Base-by-base conservation (phyloP, 1,284 basidiomycete genomes). In the Apiotrichum akiyoshidainum region DNA sequence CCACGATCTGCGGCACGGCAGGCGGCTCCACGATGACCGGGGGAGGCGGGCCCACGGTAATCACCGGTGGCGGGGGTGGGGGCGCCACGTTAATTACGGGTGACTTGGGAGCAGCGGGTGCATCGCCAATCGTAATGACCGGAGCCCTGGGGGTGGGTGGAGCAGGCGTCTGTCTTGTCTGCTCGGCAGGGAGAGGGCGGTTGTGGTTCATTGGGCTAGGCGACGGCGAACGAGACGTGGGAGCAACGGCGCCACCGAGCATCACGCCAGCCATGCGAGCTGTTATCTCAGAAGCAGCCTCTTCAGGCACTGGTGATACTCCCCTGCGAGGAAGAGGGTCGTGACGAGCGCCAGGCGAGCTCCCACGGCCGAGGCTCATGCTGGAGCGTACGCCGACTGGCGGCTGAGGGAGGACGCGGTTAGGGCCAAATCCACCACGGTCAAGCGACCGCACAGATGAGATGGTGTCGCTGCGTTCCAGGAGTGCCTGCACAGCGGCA, bases 381-480 rank as follows among this genome's bases (percentile, higher is more conserved):
- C 73, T 73, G 22, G 62, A 57, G 44, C 66, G 65, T 10, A 76
- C 66, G 2, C 61, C 68, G 17, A 70, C 67, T 1, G 74, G 75
- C 1, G 76, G 72, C 46, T 66, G 68, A 1, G 77, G 77, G 21
- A 78, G 60, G 1, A 69, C 64, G 26, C 76, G 57, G 41, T 64
- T 62, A 0, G 64, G 61, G n/a, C 56, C 54, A 48, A 68, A 71
- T 7, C 61, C 67, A n/a, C 59, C 57, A 0, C 73, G 67, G 58
- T 77, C 75, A 1, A 77, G 62, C 1, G 75, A 77, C 53, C 70
- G 73, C 35, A 78, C 63, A 1, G 75, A 76, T 10, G 73, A 71
- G 34, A 75, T 51, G 0, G 76, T 77, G 53, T 77, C 73, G 1
- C 74, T 74, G 11, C 75, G 66, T 22, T 75, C 71, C 12, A 75